Evolutionary conservation across 2,329 filamentous ascomycete genomes (phyloP).

Genomic region (Aureobasidium mangrovei): DNA sequence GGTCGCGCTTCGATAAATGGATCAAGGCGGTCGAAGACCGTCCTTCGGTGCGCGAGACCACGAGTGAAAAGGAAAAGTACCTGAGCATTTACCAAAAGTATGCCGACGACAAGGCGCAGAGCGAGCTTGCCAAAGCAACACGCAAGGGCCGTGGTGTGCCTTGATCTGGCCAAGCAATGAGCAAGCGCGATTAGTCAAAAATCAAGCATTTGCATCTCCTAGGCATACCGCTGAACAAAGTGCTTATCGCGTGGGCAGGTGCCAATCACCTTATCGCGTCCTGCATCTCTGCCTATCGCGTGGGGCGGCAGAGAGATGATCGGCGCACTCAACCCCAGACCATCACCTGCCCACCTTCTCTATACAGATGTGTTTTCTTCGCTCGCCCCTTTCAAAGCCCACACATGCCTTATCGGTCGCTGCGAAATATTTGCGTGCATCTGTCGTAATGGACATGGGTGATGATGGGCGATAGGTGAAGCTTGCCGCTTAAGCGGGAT

Average conservation of each 20-base stretch:
- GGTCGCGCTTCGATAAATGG: slow-evolving; percentile 60
- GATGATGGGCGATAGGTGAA: background rate
- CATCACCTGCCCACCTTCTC: slow-evolving; percentile 1
- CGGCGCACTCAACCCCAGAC: slow-evolving; percentile 5
- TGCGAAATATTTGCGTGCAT: no score
- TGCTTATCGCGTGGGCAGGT: background rate
- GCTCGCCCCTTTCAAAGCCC: background rate
- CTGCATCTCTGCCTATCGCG: background rate
- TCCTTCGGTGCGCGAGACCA: slow-evolving; percentile 57
- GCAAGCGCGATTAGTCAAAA: background rate
- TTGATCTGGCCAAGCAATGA: slow-evolving; percentile 28
- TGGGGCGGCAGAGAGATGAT: background rate
- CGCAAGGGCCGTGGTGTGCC: slow-evolving; percentile 55
- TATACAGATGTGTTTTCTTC: background rate
- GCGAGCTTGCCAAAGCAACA: slow-evolving; percentile 40
- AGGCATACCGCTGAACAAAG: background rate
- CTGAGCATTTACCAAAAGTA: slow-evolving; percentile 53
- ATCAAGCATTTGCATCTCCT: background rate
- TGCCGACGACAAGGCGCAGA: slow-evolving; percentile 40
- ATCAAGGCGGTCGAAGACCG: slow-evolving; percentile 49
- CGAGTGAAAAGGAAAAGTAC: slow-evolving; percentile 60
- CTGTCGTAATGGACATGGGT: background rate
- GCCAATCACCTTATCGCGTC: slow-evolving; percentile 5
- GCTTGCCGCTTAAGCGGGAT: background rate
- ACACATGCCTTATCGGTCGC: background rate